phyloP scores from a whole-genome alignment of 129 eudicot species.

The Glebionis coronaria region DNA sequence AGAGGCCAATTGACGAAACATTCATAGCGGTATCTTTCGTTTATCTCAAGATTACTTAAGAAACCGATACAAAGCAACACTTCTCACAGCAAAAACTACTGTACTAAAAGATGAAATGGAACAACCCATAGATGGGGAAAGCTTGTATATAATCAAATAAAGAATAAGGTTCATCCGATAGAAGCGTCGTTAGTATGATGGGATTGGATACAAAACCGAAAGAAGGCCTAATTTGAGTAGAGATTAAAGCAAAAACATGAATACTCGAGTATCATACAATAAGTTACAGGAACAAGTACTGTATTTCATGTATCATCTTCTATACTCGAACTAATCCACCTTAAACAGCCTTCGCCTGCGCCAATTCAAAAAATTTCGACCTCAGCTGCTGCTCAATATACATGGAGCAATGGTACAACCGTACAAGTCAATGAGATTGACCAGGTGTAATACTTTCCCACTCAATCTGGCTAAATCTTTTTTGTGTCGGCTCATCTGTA shows the following conservation, averaged over 20 bases:
- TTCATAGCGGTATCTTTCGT: no score
- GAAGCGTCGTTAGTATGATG: neutral
- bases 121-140: neutral
- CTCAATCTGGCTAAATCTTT: constrained; percentile 19
- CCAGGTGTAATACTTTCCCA: neutral
- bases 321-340: neutral
- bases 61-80: neutral
- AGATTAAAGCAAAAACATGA: neutral
- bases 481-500: neutral
- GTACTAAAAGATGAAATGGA: neutral
- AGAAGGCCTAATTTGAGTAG: neutral
- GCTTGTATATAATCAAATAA: no score
- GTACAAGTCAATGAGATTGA: neutral
- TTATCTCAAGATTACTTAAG: neutral
- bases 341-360: neutral
- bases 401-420: neutral
- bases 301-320: neutral
- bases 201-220: neutral
- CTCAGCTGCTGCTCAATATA: constrained; percentile 11
- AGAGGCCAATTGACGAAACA: no score
- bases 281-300: constrained; percentile 4
- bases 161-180: neutral
- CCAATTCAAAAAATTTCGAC: constrained; percentile 8
- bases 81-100: neutral
- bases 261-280: neutral